Evolutionary conservation across 75 land plant genomes (phyloP).

Genomic region (Pinus taeda): DNA sequence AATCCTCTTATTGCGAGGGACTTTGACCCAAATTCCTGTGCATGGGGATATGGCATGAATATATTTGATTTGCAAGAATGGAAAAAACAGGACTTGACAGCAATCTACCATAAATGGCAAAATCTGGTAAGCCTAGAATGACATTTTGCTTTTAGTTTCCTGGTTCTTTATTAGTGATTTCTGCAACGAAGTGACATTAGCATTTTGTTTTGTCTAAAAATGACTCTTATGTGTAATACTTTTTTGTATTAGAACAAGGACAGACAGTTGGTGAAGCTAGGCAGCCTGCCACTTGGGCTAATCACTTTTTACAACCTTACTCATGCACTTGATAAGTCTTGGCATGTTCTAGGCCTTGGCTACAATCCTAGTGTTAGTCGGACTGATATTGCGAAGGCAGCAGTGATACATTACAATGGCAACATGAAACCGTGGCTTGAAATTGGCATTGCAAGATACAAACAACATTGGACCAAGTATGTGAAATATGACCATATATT

Average conservation of each 20-base stretch:
- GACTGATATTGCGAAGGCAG: constrained; percentile 45
- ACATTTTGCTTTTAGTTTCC: neutral
- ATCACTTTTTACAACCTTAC: constrained; percentile 60
- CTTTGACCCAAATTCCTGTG: constrained; percentile 69
- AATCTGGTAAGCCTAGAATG: constrained; percentile 51
- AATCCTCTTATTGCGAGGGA: constrained; percentile 58
- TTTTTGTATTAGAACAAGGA: constrained; percentile 42
- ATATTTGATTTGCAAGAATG: constrained; percentile 67
- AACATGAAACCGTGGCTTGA: constrained; percentile 85
- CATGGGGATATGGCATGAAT: constrained; percentile 88
- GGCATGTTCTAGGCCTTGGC: constrained; percentile 75
- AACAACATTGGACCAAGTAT: constrained; percentile 64
- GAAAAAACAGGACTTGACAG: constrained; percentile 63
- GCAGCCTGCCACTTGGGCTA: constrained; percentile 53
- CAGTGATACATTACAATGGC: constrained; percentile 59
- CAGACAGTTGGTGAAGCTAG: constrained; percentile 52
- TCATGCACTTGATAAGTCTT: constrained; percentile 60
- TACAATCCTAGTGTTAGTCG: constrained; percentile 48
- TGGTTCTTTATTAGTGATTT: constrained; percentile 3
- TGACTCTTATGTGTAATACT: neutral
- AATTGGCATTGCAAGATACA: constrained; percentile 55
- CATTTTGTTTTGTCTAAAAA: neutral
- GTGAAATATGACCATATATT: constrained; percentile 63
- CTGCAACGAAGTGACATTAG: neutral
- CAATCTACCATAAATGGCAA: constrained; percentile 96